Evolutionary conservation across 2,329 filamentous ascomycete species (phyloP), one percentile per base, ranked within the genome.

Genomic region (Bipolaris bicolor): DNA sequence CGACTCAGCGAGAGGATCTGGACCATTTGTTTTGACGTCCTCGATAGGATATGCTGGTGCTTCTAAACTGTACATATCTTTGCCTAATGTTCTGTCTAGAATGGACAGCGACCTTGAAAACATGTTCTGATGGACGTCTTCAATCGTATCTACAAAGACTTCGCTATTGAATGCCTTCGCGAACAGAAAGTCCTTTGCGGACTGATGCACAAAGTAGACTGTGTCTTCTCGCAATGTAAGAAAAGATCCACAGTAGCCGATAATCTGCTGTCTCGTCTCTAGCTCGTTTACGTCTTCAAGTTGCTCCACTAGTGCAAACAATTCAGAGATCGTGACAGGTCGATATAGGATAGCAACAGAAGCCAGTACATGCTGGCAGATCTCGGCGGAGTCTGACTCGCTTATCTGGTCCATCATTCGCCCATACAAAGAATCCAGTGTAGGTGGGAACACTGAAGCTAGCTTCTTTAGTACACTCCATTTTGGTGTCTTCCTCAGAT

Each of bases 391-490:
- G 0, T 72, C 55, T 2, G 64, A 72, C 1, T 53, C 13, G 7
- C 33, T 13, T 3, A 82, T 76, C 6, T 74, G 63, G 0, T 63
- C 31, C 22, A 80, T 62, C 77, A 82, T 82, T 13, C 67, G 67
- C 1, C 58, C 3, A 49, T 82, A 82, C 2, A 82, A 55, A 1
- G 57, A 5, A 36, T 77, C 52, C 0, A 82, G 73, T 0, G 74
- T 74, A 3, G 66, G 54, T 3, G 78, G 79, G 39, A 79, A 33
- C 22, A 29, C 6, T 58, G 5, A 4, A 77, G 37, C 53, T 60
- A 31, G 29, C 58, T 29, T 48, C 43, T 5, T 51, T 29, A 15
- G 29, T 10, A 54, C 48, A 2, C 66, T 58, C 20, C 72, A 51
- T 26, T 57, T 40, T 5, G 49, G 15, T 4, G 64, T 52, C 1